phyloP scores from a whole-genome alignment of 2,329 filamentous ascomycete genomes.

The Botrytis fabae region DNA sequence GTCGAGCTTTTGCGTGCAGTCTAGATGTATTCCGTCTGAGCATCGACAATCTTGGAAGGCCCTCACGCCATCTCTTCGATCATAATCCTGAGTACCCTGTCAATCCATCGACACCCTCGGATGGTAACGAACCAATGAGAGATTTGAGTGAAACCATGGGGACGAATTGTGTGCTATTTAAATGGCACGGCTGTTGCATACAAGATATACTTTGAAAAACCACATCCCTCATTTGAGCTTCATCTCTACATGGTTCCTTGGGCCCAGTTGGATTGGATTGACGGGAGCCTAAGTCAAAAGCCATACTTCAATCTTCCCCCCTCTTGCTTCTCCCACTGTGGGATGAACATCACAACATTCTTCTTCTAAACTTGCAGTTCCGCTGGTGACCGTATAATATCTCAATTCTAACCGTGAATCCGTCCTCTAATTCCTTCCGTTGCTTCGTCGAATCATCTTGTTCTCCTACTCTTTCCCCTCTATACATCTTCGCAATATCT shows the following conservation, averaged over 20 bases:
- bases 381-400: background rate
- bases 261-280: background rate
- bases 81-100: background rate
- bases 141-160: background rate
- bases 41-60: background rate
- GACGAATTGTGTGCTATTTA: background rate
- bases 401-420: too few relatives aligned
- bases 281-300: background rate
- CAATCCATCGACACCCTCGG: background rate
- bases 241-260: background rate
- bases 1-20: background rate
- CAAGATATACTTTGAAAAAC: background rate
- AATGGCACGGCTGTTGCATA: background rate
- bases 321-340: too few relatives aligned
- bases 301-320: background rate
- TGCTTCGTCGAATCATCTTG: background rate
- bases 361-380: too few relatives aligned
- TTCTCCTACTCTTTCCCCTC: fast-evolving
- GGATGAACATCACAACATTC: too few relatives aligned
- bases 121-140: background rate
- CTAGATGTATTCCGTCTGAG: background rate
- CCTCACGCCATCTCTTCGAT: background rate
- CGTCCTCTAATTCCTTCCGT: background rate
- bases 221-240: background rate
- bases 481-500: background rate